Evolutionary conservation across 73 alveolate species (phyloP).

Genomic region (Tetrahymena elliotti): DNA sequence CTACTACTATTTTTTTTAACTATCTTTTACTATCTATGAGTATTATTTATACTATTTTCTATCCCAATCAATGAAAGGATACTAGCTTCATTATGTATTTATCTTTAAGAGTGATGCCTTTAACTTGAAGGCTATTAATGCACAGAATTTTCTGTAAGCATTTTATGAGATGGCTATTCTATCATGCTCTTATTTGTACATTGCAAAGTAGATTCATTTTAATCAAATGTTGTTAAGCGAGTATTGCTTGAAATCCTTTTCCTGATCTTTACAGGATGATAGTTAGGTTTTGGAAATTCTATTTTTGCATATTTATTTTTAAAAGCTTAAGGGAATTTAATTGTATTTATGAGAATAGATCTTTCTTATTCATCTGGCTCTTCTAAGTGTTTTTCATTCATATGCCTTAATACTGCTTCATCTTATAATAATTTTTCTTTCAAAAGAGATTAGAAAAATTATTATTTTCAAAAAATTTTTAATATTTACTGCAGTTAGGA

Average conservation of each 20-base stretch:
- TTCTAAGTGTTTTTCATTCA: neutral
- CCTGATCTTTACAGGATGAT: neutral
- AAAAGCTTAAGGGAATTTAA: neutral
- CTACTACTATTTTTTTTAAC: neutral
- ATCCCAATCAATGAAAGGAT: neutral
- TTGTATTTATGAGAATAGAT: neutral
- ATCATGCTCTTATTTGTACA: neutral
- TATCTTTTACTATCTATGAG: neutral
- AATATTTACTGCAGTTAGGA: neutral
- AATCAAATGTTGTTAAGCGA: neutral
- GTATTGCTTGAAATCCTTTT: neutral
- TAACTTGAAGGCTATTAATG: neutral
- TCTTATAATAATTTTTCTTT: neutral
- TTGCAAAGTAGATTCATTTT: neutral
- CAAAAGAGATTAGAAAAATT: neutral
- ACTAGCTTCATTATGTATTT: neutral
- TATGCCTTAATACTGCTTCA: neutral
- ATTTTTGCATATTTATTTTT: neutral
- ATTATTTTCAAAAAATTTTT: neutral
- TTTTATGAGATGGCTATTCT: neutral
- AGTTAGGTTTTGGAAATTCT: neutral
- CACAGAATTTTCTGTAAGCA: neutral
- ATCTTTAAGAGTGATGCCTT: neutral
- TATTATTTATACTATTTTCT: neutral
- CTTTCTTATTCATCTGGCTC: neutral